A percentile compares a stretch with the other conserved stretches of the same genome.
Evolutionary conservation across 176 grass and related monocot species (phyloP).

Genomic region (Tillandsia fasciculata): DNA sequence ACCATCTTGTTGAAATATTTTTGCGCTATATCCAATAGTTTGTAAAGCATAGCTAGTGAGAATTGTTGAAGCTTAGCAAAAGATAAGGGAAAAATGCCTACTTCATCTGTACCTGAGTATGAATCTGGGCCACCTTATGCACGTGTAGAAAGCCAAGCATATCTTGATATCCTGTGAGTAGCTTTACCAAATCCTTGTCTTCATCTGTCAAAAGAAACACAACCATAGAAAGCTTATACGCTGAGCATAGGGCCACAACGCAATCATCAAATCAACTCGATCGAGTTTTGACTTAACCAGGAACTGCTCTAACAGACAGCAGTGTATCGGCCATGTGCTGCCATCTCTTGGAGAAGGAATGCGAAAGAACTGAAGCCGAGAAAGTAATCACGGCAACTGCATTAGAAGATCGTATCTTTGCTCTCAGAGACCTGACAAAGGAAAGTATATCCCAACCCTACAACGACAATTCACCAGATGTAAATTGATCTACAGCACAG

Average conservation of each 20-base stretch:
- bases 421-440: slow-evolving; percentile 72
- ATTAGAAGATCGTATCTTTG: slow-evolving; percentile 54
- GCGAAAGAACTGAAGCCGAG: slow-evolving; percentile 46
- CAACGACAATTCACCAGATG: slow-evolving; percentile 5
- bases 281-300: slow-evolving; percentile 33
- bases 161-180: slow-evolving; percentile 82
- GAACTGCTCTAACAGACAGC: slow-evolving; percentile 75
- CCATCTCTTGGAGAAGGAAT: slow-evolving; percentile 83
- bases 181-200: slow-evolving; percentile 74
- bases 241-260: neutral
- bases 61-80: neutral
- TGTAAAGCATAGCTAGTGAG: neutral
- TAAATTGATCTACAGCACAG: neutral
- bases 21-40: neutral
- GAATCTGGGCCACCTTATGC: slow-evolving; percentile 77
- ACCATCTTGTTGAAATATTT: neutral
- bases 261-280: neutral
- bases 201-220: slow-evolving; percentile 58
- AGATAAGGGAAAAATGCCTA: neutral
- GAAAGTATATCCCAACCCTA: slow-evolving; percentile 92
- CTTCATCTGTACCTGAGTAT: slow-evolving; percentile 49
- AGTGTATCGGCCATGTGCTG: slow-evolving; percentile 88
- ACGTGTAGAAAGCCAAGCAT: slow-evolving; percentile 93
- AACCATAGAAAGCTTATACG: neutral
- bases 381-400: slow-evolving; percentile 69